Evolutionary conservation across 208 protist species (phyloP).

Genomic region (Wallacemonas sp.): DNA sequence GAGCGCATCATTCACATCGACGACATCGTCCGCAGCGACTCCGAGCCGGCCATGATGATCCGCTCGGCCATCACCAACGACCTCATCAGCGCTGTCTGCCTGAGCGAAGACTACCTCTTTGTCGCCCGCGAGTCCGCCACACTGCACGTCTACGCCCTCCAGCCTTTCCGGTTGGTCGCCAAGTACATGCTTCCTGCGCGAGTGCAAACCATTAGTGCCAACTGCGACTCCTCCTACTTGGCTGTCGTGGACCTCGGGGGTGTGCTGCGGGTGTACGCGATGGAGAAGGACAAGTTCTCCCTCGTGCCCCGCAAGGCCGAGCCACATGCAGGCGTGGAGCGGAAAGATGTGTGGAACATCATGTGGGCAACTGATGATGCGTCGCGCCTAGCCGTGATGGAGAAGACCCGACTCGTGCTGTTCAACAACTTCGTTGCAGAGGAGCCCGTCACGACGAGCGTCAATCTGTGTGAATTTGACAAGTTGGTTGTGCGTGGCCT

Average conservation of each 20-base stretch:
- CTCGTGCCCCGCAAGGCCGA: conserved; percentile 64
- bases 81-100: conserved; percentile 87
- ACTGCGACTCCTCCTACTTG: conserved; percentile 91
- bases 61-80: conserved; percentile 88
- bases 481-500: conserved; percentile 87
- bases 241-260: conserved; percentile 92
- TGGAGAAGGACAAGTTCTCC: conserved; percentile 60
- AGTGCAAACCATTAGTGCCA: conserved; percentile 83
- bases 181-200: conserved; percentile 79
- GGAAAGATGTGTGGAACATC: conserved; percentile 96
- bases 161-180: conserved; percentile 78
- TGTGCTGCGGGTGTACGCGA: conserved; percentile 60
- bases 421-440: conserved; percentile 89
- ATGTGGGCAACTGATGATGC: conserved; percentile 94
- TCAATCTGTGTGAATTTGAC: conserved; percentile 94
- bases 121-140: conserved; percentile 90
- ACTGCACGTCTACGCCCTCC: conserved; percentile 88
- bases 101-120: conserved; percentile 81
- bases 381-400: conserved; percentile 93
- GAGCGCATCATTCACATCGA: conserved; percentile 93
- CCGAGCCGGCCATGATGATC: conserved; percentile 36
- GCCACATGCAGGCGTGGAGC: conserved; percentile 75
- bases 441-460: conserved; percentile 86
- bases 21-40: conserved; percentile 81
- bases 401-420: conserved; percentile 95